Evolutionary conservation across 2,329 filamentous ascomycete species (phyloP).

Genomic region (Neurospora sp.): DNA sequence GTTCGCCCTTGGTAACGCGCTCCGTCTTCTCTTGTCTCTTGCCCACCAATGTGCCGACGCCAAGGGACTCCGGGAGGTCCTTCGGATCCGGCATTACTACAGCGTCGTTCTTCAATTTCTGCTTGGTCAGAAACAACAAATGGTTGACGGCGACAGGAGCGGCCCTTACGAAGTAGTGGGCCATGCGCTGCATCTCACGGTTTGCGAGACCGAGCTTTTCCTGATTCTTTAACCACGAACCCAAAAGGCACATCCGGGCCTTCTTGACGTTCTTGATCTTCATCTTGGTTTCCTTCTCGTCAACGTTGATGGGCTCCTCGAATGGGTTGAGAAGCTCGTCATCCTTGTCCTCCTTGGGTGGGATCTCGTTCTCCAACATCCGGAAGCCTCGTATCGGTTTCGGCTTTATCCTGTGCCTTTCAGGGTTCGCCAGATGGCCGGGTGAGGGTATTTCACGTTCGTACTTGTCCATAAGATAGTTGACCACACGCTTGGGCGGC

Average conservation of each 20-base stretch:
- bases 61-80: background rate
- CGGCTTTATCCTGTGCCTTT: background rate
- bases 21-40: background rate
- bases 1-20: background rate
- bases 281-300: background rate
- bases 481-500: slow-evolving; percentile 42
- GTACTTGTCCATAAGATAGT: slow-evolving; percentile 38
- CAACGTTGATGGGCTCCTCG: background rate
- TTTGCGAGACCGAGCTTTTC: background rate
- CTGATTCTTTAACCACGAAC: background rate
- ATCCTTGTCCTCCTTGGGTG: background rate
- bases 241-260: background rate
- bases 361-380: background rate
- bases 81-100: background rate
- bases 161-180: background rate
- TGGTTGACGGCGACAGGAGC: background rate
- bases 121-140: background rate
- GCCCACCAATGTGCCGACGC: background rate
- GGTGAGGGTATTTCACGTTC: slow-evolving; percentile 20
- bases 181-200: background rate
- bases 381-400: background rate
- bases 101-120: background rate
- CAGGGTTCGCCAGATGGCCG: background rate
- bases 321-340: background rate
- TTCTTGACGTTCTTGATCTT: background rate